Conservation (phyloP, 805 yeast genomes). For the Cyberlindnera amylophila region DNA sequence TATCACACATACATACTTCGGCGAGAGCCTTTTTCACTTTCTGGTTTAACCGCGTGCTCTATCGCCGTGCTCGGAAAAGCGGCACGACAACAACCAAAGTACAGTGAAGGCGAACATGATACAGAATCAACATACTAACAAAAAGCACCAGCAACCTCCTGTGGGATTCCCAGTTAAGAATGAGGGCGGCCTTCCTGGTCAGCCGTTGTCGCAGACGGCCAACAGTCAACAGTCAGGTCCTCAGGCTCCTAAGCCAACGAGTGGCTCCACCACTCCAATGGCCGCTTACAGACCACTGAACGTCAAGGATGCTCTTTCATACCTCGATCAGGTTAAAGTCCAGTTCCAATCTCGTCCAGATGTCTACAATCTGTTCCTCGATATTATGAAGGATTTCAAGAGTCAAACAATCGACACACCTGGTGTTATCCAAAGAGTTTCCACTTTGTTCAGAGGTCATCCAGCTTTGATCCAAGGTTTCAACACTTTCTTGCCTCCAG, state of each 20-base stretch:
- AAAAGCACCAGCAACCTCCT: conserved; percentile 8
- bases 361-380: conserved; percentile 92
- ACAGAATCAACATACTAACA: conserved; percentile 7
- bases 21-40: no score
- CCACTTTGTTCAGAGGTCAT: conserved; percentile 86
- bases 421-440: conserved; percentile 95
- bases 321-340: conserved; percentile 90
- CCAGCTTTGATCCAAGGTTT: conserved; percentile 94
- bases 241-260: conserved; percentile 13
- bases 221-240: conserved; percentile 23
- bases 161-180: conserved; percentile 8
- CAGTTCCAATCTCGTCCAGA: conserved; percentile 92
- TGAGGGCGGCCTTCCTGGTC: conserved; percentile 7
- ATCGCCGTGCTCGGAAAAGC: no score
- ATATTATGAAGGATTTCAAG: conserved; percentile 98
- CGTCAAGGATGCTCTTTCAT: conserved; percentile 93
- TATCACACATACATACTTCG: no score
- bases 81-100: no score
- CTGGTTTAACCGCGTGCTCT: no score
- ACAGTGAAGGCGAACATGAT: no score
- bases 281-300: conserved; percentile 71
- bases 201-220: conserved; percentile 4
- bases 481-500: conserved; percentile 96
- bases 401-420: conserved; percentile 96
- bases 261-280: conserved; percentile 6